Evolutionary conservation across 2,329 filamentous ascomycete genomes (phyloP), one percentile per base, ranked within the genome.

Genomic region (Colletotrichum trifolii): DNA sequence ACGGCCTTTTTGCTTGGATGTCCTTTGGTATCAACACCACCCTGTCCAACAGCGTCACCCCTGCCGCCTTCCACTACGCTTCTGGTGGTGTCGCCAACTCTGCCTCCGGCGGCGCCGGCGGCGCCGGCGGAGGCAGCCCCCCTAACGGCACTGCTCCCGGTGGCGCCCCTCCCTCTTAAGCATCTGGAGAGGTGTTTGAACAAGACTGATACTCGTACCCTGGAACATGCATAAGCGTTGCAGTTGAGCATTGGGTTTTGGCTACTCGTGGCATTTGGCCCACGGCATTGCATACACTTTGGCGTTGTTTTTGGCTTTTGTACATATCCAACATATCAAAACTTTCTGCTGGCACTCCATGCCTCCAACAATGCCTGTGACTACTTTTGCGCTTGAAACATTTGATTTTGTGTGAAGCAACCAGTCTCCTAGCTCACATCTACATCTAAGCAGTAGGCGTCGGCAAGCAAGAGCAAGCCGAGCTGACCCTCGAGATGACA

Each of bases 1-100:
- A 87, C 54, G 85, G 85, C 42, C 69, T 87, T 38, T 76, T 88
- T 56, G 81, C 78, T 8, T 88, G 85, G 84, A 81, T 87, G 64
- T 78, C 79, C 4, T 75, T 87, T 46, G 85, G 81, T 6, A 78
- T 87, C 50, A 81, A 85, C 69, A 64, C 72, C 8, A 74, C 68
- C 17, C 43, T 40, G 10, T 57, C 63, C n/a, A 49, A 45, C 42
- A 36, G 47, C 33, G 67, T 77, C 34, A 73, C 67, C 8, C 72
- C 75, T n/a, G 75, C 77, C 7, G 73, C 71, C 3, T 75, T 72
- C 52, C 70, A 71, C 53, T 77, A 76, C 38, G 71, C 72, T 40
- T 56, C 67, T 6, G 77, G 76, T 9, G 76, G 76, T 49, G 74
- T 77, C 17, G 68, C 67, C 45, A 77, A 77, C 55, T 56, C 64